A percentile compares a stretch with the other conserved stretches of the same genome.
These are phyloP conservation scores for Erodium texanum DNA, from an alignment of 441 rosid genomes.

Conservation along the genomic window DNA sequence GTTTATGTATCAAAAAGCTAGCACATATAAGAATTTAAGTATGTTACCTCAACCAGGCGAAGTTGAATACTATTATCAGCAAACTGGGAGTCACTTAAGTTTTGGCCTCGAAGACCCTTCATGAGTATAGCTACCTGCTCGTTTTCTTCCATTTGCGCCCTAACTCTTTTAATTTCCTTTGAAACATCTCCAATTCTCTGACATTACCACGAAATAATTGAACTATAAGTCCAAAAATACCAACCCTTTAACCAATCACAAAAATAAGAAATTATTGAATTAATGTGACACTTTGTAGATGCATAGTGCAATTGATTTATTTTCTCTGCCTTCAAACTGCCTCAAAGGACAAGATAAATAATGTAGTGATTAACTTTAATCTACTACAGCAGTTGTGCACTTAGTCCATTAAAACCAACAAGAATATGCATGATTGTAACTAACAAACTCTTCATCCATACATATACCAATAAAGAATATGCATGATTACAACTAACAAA, in stretches of 20 bases:
- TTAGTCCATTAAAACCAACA: not conserved
- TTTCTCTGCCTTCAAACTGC: not conserved
- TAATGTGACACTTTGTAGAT: not conserved
- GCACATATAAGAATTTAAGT: not conserved
- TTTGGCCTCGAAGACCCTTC: constrained; percentile 92
- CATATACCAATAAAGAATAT: not conserved
- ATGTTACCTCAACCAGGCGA: constrained; percentile 78
- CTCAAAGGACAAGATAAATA: not conserved
- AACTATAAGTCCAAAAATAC: not conserved
- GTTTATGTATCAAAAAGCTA: not conserved
- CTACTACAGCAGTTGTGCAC: not conserved
- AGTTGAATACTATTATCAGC: constrained; percentile 68
- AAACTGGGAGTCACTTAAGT: constrained; percentile 64
- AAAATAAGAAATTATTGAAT: not conserved
- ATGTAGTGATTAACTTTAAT: not conserved
- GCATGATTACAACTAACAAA: not conserved
- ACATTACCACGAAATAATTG: constrained; percentile 13
- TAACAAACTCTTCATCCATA: not conserved
- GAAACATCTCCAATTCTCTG: constrained; percentile 86
- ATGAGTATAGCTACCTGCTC: constrained; percentile 68
- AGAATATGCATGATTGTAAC: not conserved
- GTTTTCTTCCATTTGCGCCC: constrained; percentile 92
- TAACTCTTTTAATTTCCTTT: constrained; percentile 77
- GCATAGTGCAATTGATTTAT: not conserved
- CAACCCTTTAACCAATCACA: not conserved